A percentile compares a stretch with the other conserved stretches of the same genome.
These are phyloP conservation scores for Corchorus olitorius DNA, from an alignment of 345 rosid species.

Conservation along the genomic window DNA sequence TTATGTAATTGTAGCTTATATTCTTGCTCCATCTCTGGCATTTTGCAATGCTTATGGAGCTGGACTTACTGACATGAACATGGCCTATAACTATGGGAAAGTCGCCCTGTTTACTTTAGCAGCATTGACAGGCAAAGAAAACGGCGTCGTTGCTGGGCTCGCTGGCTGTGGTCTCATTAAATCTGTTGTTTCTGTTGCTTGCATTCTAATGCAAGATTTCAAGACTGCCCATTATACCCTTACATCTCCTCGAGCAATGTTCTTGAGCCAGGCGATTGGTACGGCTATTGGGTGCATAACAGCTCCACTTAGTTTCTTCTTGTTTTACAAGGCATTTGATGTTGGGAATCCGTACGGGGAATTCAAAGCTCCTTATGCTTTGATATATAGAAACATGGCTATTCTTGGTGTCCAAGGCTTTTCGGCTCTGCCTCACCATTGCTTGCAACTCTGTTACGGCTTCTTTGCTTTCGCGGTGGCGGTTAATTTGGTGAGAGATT, in stretches of 20 bases:
- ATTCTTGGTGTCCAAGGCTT: constrained; percentile 60
- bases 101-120: constrained; percentile 84
- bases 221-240: constrained; percentile 80
- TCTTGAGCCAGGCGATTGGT: constrained; percentile 77
- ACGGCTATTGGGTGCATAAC: constrained; percentile 69
- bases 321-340: constrained; percentile 88
- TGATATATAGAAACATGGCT: constrained; percentile 90
- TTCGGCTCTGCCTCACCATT: constrained; percentile 63
- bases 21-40: constrained; percentile 82
- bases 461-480: constrained; percentile 76
- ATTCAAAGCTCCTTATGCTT: constrained; percentile 86
- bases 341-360: constrained; percentile 90
- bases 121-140: constrained; percentile 68
- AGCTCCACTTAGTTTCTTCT: constrained; percentile 84
- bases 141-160: constrained; percentile 84
- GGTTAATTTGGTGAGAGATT: constrained; percentile 66
- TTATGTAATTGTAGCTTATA: constrained; percentile 68
- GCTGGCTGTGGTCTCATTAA: constrained; percentile 91
- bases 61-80: constrained; percentile 93
- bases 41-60: constrained; percentile 97
- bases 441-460: constrained; percentile 54
- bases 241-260: constrained; percentile 93
- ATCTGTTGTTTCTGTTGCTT: constrained; percentile 85
- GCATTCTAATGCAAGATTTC: constrained; percentile 94
- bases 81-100: constrained; percentile 97